Conservation (phyloP, 768 basidiomycete species). For the Lactarius pseudohatsudake region DNA sequence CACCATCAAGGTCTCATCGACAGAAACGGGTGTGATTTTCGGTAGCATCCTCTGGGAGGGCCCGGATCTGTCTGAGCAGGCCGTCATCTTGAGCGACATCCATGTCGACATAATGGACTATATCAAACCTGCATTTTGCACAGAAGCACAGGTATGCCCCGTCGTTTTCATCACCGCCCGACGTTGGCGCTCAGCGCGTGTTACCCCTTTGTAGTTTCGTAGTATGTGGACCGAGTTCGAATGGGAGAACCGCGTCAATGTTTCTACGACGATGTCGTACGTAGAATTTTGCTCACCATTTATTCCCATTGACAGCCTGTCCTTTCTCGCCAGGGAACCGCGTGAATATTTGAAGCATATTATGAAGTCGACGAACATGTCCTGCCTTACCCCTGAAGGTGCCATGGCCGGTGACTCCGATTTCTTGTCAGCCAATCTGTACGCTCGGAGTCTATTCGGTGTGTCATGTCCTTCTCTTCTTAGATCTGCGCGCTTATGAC, state of each 20-base stretch:
- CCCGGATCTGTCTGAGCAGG: conserved; percentile 80
- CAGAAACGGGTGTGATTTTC: conserved; percentile 98
- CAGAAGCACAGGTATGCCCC: conserved; percentile 77
- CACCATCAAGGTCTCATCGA: conserved; percentile 97
- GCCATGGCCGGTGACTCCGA: conserved; percentile 93
- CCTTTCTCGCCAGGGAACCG: conserved; percentile 55
- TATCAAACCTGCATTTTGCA: conserved; percentile 95
- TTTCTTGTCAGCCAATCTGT: conserved; percentile 96
- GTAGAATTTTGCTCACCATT: conserved; percentile 35
- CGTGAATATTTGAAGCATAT: conserved; percentile 91
- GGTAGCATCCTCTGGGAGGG: conserved; percentile 98
- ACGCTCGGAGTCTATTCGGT: conserved; percentile 94
- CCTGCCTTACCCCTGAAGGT: conserved; percentile 87
- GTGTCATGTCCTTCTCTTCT: conserved; percentile 34
- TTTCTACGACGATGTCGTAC: conserved; percentile 78
- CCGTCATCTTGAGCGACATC: conserved; percentile 94
- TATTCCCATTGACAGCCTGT: not conserved
- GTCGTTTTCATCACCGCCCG: not conserved
- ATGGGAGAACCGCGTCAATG: conserved; percentile 99
- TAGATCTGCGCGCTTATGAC: conserved; percentile 9
- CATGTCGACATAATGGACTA: conserved; percentile 99
- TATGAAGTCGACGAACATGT: conserved; percentile 97
- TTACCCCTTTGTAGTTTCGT: conserved; percentile 61
- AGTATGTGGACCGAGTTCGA: conserved; percentile 99
- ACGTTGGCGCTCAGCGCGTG: conserved; percentile 2